Percentiles rank a stretch among this genome's conserved stretches.
These are phyloP conservation scores for Rhododendron williamsianum DNA, from an alignment of 148 eudicot genomes.

Conservation along the genomic window DNA sequence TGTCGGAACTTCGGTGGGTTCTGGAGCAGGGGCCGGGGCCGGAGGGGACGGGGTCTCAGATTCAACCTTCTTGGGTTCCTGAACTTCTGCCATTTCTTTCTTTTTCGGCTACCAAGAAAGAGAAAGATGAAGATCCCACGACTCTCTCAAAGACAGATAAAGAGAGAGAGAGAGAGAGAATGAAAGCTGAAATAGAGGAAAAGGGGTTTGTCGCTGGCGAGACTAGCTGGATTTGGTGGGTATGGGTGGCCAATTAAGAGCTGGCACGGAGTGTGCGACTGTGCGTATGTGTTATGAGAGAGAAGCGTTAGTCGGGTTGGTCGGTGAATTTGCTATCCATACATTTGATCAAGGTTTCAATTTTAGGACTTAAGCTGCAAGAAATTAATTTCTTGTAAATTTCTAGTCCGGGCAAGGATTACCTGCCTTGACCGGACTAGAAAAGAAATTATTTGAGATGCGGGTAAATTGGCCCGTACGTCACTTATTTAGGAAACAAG, in stretches of 20 bases:
- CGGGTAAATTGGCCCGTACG: too few relatives aligned
- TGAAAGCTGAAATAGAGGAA: neutral
- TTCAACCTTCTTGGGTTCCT: conserved; percentile 26
- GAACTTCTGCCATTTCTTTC: conserved; percentile 25
- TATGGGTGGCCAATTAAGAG: neutral
- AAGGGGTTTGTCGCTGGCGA: neutral
- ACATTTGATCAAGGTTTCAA: too few relatives aligned
- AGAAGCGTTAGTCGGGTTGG: neutral
- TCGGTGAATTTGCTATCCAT: too few relatives aligned
- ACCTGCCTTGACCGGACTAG: rapidly evolving
- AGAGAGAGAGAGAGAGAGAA: conserved; percentile 2
- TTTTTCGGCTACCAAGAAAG: neutral
- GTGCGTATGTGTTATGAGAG: neutral
- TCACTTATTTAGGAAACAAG: too few relatives aligned
- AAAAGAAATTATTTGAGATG: too few relatives aligned
- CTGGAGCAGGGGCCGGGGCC: neutral
- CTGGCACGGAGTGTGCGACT: neutral
- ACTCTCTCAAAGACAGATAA: neutral
- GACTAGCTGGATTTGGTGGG: conserved; percentile 11
- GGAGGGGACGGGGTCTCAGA: conserved; percentile 24
- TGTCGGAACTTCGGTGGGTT: conserved; percentile 15
- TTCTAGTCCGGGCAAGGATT: too few relatives aligned
- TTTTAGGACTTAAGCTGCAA: too few relatives aligned
- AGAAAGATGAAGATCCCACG: neutral
- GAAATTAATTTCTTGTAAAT: too few relatives aligned